Base-by-base conservation (phyloP, 179 eudicot genomes). In the Kewa caespitosa region DNA sequence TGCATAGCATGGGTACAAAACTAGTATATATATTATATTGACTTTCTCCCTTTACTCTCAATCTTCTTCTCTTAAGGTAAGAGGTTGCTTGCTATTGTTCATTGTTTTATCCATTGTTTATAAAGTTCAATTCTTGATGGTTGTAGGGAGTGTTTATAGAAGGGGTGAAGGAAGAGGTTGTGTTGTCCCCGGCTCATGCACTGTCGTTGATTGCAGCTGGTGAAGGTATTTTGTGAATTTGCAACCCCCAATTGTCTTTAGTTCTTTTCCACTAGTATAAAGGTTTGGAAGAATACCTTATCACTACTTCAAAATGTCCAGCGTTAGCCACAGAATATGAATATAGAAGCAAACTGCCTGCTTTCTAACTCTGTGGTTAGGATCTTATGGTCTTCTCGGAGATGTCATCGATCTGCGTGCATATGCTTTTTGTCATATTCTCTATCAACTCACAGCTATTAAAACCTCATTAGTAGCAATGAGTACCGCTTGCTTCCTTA, bases 111-210 rank as follows among this genome's bases (percentile, higher is more conserved):
- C 70, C 28, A 54, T 70, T 71, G 32, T 46, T 64, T 33, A 36
- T 64, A 38, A 82, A 27, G 43, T 70, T 43, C 66, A 36, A 30
- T 78, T 25, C 34, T 79, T 59, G 61, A 64, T 84, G 71, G 76
- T 66, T 82, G 86, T 81, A 96, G 99, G 99, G 99, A 73, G 79
- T 91, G 70, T 96, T 91, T 79, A 85, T 96, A 72, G 99, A 96
- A 89, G 99, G 99, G 74, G 88, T 93, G 69, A 96, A 96, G 85
- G 98, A 96, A 85, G 99, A 96, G 88, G 99, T 96, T 68, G 96
- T 96, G 48, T 81, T 96, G 76, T 96, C 99, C 73, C 99, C 99
- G 41, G 99, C 99, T 38, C 99, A 96, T 86, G 99, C 98, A 50
- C 86, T 96, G 80, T 96, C 99, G 25, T 92, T 96, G 54, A 96